Base-by-base conservation (phyloP, 1,139 yeast species). In the Blastobotrys proliferans region DNA sequence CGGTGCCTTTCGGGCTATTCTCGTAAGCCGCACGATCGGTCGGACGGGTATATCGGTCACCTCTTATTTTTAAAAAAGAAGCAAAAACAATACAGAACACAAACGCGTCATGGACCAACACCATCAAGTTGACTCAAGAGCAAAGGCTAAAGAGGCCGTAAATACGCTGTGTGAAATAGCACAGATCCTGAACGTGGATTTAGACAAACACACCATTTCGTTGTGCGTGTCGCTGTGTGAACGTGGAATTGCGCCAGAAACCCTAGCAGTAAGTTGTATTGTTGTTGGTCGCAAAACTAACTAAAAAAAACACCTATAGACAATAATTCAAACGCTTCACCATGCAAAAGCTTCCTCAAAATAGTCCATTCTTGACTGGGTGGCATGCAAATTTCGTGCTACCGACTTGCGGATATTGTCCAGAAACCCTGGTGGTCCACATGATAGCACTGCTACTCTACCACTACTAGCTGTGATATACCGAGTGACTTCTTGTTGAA, bases 341-440 rank as follows among this genome's bases (percentile, higher is more conserved):
- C 67, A 63, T 6, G 66, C 54, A 41, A 62, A 62, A 1, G 67
- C 66, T 43, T 64, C 69, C 49, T 64, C 69, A 39, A 58, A 64
- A 48, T 63, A 64, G 40, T 64, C 66, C 8, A 64, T 56, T 3
- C 62, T 52, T 6, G 51, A 50, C 3, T 39, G 47, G 9, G 58
- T 38, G 27, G 33, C 51, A 41, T 51, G 46, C 21, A 63, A 51
- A 45, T 59, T 53, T 13, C 45, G 35, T 8, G 58, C 58, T 21
- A 62, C 56, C 3, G 60, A 52, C 33, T 49, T 47, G 46, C 77
- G 64, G 4, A 69, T 55, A 18, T 59, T 62, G 42, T 69, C 73
- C 25, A 64, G 64, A 51, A 74, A 65, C 1, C 57, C 24, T 0
- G 63, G 51, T 3, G 78, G 75, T 3, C 77, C 78, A 56, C 77